These are phyloP conservation scores for Colletotrichum brevisporum DNA, from an alignment of 2,329 filamentous ascomycete genomes.

Conservation along the genomic window DNA sequence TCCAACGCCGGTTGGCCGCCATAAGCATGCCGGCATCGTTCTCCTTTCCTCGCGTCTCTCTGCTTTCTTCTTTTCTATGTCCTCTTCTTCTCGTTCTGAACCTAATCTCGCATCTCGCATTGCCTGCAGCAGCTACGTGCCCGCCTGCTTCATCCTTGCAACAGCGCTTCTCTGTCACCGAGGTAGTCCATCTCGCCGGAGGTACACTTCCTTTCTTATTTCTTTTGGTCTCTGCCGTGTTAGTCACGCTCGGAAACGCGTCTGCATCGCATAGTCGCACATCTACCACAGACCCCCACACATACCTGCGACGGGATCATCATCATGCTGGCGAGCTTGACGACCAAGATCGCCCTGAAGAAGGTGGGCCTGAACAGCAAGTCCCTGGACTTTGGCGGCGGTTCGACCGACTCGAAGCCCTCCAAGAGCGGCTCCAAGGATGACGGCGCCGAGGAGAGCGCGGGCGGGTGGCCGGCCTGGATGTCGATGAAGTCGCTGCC, in stretches of 20 bases:
- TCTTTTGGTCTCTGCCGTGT: background rate
- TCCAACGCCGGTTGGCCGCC: slow-evolving; percentile 11
- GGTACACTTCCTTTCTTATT: background rate
- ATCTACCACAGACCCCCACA: background rate
- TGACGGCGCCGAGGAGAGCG: slow-evolving; percentile 45
- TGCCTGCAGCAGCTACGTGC: slow-evolving; percentile 4
- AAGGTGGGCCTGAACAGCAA: slow-evolving; percentile 69
- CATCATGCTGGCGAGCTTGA: slow-evolving; percentile 69
- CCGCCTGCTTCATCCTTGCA: slow-evolving; percentile 33
- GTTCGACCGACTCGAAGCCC: slow-evolving; percentile 51
- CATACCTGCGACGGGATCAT: slow-evolving; percentile 21
- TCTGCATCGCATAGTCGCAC: slow-evolving; percentile 1
- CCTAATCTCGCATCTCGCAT: slow-evolving; percentile 25
- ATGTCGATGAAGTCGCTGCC: slow-evolving; percentile 65
- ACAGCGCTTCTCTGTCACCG: background rate
- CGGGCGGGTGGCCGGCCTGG: slow-evolving; percentile 59
- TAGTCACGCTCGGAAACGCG: background rate
- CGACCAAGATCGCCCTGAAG: slow-evolving; percentile 71
- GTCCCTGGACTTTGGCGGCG: slow-evolving; percentile 57
- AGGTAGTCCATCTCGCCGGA: slow-evolving; percentile 5
- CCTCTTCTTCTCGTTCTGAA: background rate
- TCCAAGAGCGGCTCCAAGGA: slow-evolving; percentile 45
- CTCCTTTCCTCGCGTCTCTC: background rate
- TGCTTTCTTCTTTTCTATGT: background rate
- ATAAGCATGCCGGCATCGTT: slow-evolving; percentile 28